A percentile compares a stretch with the other conserved stretches of the same genome.
These are phyloP conservation scores for Isatis tinctoria DNA, from an alignment of 345 rosid species.

Conservation along the genomic window DNA sequence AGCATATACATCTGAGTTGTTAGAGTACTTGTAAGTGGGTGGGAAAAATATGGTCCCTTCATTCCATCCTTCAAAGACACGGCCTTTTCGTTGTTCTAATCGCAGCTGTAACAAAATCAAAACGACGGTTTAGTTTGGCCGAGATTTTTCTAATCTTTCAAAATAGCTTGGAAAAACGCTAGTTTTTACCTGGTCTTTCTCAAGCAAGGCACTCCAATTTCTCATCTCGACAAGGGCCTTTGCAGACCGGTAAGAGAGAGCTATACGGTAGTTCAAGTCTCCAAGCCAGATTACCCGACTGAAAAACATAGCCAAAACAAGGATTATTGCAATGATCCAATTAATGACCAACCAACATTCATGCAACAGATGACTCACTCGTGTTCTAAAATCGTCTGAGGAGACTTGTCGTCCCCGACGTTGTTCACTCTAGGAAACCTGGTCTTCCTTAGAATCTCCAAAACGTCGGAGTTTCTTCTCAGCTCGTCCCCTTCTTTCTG, in stretches of 20 bases:
- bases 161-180: constrained; percentile 16
- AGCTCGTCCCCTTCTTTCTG: constrained; percentile 98
- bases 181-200: constrained; percentile 83
- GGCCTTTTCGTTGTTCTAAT: constrained; percentile 72
- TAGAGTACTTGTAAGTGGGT: constrained; percentile 95
- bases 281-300: constrained; percentile 98
- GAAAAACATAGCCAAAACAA: constrained; percentile 7
- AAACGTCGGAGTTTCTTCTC: constrained; percentile 87
- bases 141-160: neutral
- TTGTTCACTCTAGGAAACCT: constrained; percentile 83
- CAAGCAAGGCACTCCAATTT: constrained; percentile 84
- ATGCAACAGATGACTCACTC: constrained; percentile 40
- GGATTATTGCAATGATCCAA: neutral
- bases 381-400: constrained; percentile 80
- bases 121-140: neutral
- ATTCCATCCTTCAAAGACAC: constrained; percentile 85
- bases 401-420: constrained; percentile 62
- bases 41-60: constrained; percentile 95
- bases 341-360: neutral
- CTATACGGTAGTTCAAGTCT: constrained; percentile 93
- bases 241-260: constrained; percentile 75
- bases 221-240: constrained; percentile 98
- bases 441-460: constrained; percentile 95
- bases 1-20: constrained; percentile 88
- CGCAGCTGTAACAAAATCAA: constrained; percentile 46